Conservation (phyloP, 73 alveolate genomes). For the Breviolum minutum region DNA sequence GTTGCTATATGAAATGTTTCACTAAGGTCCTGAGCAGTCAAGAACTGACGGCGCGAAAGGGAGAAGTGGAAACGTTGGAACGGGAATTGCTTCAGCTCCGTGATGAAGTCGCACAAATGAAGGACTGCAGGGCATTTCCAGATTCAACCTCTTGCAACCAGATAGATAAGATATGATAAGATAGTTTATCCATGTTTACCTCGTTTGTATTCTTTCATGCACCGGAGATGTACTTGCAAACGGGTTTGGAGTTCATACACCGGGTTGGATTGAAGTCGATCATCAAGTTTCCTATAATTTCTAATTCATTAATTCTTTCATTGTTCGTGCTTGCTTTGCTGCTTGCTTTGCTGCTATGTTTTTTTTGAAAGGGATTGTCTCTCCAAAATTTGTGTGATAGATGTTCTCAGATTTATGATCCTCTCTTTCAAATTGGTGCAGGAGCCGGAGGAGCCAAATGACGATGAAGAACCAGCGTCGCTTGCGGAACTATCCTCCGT, state of each 20-base stretch:
- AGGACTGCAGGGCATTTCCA: too few relatives aligned
- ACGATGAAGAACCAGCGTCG: background rate
- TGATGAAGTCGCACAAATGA: background rate
- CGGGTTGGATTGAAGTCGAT: too few relatives aligned
- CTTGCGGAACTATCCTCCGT: background rate
- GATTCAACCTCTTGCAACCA: background rate
- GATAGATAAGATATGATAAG: background rate
- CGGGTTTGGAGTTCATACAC: too few relatives aligned
- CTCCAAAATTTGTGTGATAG: too few relatives aligned
- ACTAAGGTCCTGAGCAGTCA: conserved; percentile 5
- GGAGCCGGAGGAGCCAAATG: conserved; percentile 8
- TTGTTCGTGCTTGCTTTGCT: too few relatives aligned
- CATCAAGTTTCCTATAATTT: too few relatives aligned
- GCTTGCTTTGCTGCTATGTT: too few relatives aligned
- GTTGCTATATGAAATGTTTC: background rate
- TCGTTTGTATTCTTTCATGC: too few relatives aligned
- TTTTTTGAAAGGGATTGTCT: too few relatives aligned
- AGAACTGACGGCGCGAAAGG: background rate
- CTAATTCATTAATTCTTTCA: too few relatives aligned
- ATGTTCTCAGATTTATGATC: background rate
- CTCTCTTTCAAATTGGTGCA: background rate
- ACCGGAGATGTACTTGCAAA: too few relatives aligned
- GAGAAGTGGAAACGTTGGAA: background rate
- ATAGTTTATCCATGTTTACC: background rate
- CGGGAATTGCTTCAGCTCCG: background rate